A percentile compares a stretch with the other conserved stretches of the same genome.
These are phyloP conservation scores for Entomortierella chlamydospora DNA, from an alignment of 192 early-diverging fungal genomes.

Conservation along the genomic window DNA sequence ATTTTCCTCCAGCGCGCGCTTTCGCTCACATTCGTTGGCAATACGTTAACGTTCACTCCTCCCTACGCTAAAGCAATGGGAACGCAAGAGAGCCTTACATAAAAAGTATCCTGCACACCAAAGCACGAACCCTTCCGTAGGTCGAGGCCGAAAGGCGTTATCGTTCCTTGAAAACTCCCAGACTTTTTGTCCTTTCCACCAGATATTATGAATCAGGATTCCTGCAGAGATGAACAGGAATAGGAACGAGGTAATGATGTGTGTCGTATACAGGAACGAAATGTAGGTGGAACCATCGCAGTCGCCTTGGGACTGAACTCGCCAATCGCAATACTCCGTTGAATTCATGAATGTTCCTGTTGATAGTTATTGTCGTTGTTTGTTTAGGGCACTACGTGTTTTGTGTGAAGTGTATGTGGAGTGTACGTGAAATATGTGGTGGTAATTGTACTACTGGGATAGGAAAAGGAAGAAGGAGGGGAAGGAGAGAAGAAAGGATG, in stretches of 20 bases:
- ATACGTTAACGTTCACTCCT: no score
- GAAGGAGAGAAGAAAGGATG: no score
- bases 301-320: slow-evolving; percentile 37
- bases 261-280: slow-evolving; percentile 49
- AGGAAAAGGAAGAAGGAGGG: no score
- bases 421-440: no score
- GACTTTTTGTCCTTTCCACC: slow-evolving; percentile 52
- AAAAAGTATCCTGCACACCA: slow-evolving; percentile 52
- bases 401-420: no score
- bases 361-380: no score
- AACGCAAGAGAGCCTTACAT: slow-evolving; percentile 11
- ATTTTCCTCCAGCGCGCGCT: not conserved
- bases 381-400: no score
- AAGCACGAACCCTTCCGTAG: slow-evolving; percentile 49
- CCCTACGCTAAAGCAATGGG: not conserved
- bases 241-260: slow-evolving; percentile 47
- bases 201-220: slow-evolving; percentile 50
- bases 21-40: no score
- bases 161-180: slow-evolving; percentile 54
- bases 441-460: no score
- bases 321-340: slow-evolving; percentile 49
- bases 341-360: not conserved
- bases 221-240: slow-evolving; percentile 51
- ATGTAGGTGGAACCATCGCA: slow-evolving; percentile 42
- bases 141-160: slow-evolving; percentile 39